A percentile compares a stretch with the other conserved stretches of the same genome.
Conservation (phyloP, 257 asterid genomes). For the Solanum medicagineum region DNA sequence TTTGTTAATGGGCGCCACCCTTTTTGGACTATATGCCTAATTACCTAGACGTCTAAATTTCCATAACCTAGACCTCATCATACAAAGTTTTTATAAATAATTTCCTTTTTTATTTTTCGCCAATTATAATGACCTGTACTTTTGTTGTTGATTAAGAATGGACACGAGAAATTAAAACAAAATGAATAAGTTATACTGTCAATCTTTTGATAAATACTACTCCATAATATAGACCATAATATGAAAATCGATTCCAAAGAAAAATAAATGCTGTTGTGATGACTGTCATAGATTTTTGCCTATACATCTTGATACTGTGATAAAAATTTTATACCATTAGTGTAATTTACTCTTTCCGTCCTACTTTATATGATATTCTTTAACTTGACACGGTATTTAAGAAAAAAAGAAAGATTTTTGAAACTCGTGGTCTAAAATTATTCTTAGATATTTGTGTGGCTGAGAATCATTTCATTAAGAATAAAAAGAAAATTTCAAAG, state of each 20-base stretch:
- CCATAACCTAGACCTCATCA: background rate
- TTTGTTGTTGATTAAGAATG: background rate
- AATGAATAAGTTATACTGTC: background rate
- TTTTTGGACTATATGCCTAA: constrained; percentile 1
- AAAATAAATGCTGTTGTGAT: background rate
- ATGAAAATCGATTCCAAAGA: background rate
- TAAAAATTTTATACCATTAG: background rate
- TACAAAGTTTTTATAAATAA: background rate
- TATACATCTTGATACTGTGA: background rate
- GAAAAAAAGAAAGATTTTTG: too few relatives aligned
- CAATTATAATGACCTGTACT: background rate
- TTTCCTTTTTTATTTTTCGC: background rate
- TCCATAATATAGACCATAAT: background rate
- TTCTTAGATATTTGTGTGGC: too few relatives aligned
- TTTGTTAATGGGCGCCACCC: constrained; percentile 9
- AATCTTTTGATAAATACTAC: background rate
- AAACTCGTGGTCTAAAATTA: too few relatives aligned
- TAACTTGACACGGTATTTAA: too few relatives aligned
- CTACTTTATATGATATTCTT: too few relatives aligned
- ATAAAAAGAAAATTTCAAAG: too few relatives aligned
- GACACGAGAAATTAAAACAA: background rate
- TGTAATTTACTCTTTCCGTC: background rate
- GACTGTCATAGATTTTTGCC: background rate
- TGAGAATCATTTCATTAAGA: too few relatives aligned
- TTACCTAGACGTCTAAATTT: background rate